Conservation (phyloP, 1,284 basidiomycete genomes). For the Cutaneotrichosporon sp. region DNA sequence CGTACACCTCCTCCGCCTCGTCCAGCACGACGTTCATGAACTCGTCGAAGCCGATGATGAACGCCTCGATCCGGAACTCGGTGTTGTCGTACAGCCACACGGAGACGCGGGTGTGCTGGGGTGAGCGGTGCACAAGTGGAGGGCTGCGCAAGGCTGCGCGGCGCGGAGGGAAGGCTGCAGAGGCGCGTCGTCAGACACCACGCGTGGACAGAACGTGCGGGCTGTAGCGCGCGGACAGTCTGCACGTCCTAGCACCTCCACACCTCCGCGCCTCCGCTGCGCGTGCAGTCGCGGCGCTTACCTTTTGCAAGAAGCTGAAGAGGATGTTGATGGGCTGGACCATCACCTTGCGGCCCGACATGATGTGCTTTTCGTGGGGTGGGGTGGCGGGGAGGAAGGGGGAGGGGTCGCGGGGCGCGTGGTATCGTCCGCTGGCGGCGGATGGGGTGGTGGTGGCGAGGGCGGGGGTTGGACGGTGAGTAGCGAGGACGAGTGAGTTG, state of each 20-base stretch:
- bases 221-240: no score
- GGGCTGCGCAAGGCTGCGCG: no score
- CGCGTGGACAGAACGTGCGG: no score
- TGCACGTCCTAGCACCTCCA: no score
- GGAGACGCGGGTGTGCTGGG: conserved; percentile 77
- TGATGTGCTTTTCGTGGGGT: conserved; percentile 56
- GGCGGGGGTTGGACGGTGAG: no score
- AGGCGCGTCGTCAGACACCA: no score
- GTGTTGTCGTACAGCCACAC: conserved; percentile 98
- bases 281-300: conserved; percentile 17
- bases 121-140: not conserved
- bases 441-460: not conserved
- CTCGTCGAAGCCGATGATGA: conserved; percentile 98
- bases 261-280: no score
- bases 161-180: no score
- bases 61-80: conserved; percentile 95
- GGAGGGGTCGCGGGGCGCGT: no score
- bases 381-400: not conserved
- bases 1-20: conserved; percentile 89
- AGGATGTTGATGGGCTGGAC: conserved; percentile 95
- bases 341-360: conserved; percentile 95
- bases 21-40: conserved; percentile 99
- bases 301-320: conserved; percentile 91
- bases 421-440: no score
- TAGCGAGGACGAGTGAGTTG: not conserved